Conservation (phyloP, 202 grass and related monocot genomes). For the Cymbopogon flexuosus region DNA sequence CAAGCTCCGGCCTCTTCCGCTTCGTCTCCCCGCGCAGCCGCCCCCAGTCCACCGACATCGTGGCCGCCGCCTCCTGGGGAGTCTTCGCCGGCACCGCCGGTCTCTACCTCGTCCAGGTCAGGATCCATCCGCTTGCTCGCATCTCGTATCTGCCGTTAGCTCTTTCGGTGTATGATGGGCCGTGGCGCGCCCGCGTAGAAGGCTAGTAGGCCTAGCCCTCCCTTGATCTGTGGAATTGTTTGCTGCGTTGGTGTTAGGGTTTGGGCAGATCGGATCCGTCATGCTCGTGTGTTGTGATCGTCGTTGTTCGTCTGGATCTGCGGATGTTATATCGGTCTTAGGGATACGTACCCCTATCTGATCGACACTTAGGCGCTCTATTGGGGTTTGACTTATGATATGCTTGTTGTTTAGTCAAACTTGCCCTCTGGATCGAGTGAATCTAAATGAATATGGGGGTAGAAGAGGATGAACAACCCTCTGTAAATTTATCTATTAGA, state of each 20-base stretch:
- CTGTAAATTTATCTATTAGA: not conserved
- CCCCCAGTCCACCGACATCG: constrained; percentile 42
- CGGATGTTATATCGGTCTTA: not conserved
- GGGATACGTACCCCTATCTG: not conserved
- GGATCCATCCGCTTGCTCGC: not conserved
- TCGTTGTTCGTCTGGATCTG: constrained; percentile 10
- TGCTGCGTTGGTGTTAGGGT: not conserved
- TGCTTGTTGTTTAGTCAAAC: not conserved
- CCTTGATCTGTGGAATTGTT: not conserved
- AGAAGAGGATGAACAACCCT: not conserved
- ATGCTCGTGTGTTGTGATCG: not conserved
- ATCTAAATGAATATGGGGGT: not conserved
- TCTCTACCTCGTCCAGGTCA: constrained; percentile 77
- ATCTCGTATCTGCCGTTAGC: not conserved
- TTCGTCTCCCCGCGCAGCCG: constrained; percentile 45
- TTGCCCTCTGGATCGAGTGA: not conserved
- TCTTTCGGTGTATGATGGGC: too few species aligned
- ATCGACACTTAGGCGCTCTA: not conserved
- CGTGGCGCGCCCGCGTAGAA: not conserved
- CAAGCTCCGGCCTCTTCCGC: constrained; percentile 51
- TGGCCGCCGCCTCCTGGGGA: constrained; percentile 54
- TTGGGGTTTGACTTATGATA: not conserved
- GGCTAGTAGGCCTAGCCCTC: not conserved
- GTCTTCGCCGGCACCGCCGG: constrained; percentile 52
- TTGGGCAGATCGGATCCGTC: constrained; percentile 26